Base-by-base conservation (phyloP, 2,329 filamentous ascomycete genomes). In the Epichloe sp. region DNA sequence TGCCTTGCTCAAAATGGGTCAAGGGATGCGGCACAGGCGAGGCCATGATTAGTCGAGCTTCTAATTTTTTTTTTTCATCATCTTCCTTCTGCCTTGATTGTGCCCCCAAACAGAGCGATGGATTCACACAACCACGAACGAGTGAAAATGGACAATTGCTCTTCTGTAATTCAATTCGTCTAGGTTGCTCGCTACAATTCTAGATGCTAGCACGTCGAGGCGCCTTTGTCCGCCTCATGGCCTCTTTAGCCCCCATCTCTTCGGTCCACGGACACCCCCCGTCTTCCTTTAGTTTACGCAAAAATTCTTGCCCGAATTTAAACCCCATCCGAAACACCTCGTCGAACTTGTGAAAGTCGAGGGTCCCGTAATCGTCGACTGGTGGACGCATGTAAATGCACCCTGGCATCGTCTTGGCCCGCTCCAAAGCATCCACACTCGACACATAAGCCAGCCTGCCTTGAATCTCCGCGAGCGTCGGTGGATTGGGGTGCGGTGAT, bases 351-450 rank as follows among this genome's bases (percentile, higher is more conserved):
- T 83, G 87, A 72, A 98, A 98, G 53, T 98, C 93, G 34, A 98
- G 72, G 1, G 93, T 98, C 4, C 90, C 93, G 60, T 95, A 98
- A 1, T 80, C 77, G 62, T 97, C 93, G 55, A 98, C 86, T 0
- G 93, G 93, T 4, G 94, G 94, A 1, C 93, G 80, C 88, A 98
- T 95, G 67, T 98, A 98, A 49, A 95, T 76, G 66, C 91, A 97
- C 0, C 93, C 93, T 0, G 88, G 82, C 62, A 86, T 91, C 4
- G 77, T 85, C 74, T 98, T 98, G 23, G 93, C 93, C 38, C 90
- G 79, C 67, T 98, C 93, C 26, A 98, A 75, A 26, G 93, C 93
- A 65, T 97, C 93, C 12, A 96, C 88, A 50, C 86, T 94, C 5
- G 86, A 93, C 45, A 98, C 93, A 62, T 98, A 98, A 0, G 93